Percentiles rank a stretch among this genome's conserved stretches.
phyloP scores from a whole-genome alignment of 305 asterid genomes.

The Striga hermonthica region DNA sequence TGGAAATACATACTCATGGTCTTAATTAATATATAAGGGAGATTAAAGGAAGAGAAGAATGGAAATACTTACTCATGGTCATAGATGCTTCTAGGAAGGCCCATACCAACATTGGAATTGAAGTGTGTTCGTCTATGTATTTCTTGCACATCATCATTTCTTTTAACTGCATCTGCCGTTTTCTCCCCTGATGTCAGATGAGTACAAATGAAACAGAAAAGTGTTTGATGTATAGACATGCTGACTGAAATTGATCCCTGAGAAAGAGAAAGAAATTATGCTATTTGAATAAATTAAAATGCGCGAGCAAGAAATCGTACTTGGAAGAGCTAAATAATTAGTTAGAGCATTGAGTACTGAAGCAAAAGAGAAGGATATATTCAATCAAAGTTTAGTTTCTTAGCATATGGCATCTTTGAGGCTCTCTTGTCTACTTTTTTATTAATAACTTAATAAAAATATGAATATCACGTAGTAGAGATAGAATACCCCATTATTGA shows the following conservation, averaged over 20 bases:
- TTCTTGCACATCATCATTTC: constrained; percentile 87
- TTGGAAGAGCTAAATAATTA: not conserved
- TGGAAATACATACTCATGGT: constrained; percentile 63
- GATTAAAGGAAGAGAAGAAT: not conserved
- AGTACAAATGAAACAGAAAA: constrained; percentile 78
- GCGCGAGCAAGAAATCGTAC: too few species aligned
- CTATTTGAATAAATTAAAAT: constrained; percentile 25
- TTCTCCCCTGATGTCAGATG: constrained; percentile 94
- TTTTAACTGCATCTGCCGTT: constrained; percentile 69
- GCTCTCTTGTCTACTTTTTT: too few species aligned
- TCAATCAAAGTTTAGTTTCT: too few species aligned
- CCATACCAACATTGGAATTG: constrained; percentile 46
- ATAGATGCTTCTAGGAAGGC: constrained; percentile 52
- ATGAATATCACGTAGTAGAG: too few species aligned
- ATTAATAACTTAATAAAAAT: too few species aligned
- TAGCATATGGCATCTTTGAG: too few species aligned
- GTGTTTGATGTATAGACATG: constrained; percentile 90
- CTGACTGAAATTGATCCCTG: constrained; percentile 98
- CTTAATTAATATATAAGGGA: constrained; percentile 24
- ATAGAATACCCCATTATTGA: too few species aligned
- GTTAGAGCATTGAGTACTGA: too few species aligned
- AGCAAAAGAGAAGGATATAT: too few species aligned
- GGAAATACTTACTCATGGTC: constrained; percentile 69
- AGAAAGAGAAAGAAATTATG: constrained; percentile 26
- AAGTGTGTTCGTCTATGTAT: constrained; percentile 86